These are phyloP conservation scores for Metschnikowia amazonensis DNA, from an alignment of 805 yeast genomes.

Conservation along the genomic window DNA sequence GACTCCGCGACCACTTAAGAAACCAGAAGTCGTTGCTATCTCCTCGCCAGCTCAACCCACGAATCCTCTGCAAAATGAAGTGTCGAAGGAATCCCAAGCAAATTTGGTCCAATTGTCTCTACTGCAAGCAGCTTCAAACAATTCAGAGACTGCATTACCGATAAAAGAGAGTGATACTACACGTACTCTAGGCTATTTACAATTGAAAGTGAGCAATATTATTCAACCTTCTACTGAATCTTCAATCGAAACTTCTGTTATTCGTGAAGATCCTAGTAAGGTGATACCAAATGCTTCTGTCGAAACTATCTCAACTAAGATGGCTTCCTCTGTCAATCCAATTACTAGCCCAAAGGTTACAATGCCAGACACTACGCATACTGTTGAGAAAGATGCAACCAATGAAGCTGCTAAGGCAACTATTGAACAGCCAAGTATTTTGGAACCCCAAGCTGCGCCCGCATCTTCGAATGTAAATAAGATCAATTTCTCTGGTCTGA, in stretches of 20 bases:
- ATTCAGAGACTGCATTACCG: not conserved
- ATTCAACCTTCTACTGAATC: not conserved
- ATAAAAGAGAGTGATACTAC: not conserved
- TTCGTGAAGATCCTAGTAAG: not conserved
- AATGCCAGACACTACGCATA: not conserved
- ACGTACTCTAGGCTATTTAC: not conserved
- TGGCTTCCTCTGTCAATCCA: not conserved
- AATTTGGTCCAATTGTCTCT: not conserved
- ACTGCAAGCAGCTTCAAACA: not conserved
- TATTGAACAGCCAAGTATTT: not conserved
- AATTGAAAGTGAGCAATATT: not conserved
- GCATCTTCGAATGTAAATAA: not conserved
- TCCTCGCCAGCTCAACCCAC: not conserved
- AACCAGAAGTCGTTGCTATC: not conserved
- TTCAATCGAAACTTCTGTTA: not conserved
- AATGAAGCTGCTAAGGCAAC: not conserved
- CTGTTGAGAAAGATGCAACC: not conserved
- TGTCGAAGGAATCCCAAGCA: not conserved
- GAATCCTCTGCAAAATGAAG: not conserved
- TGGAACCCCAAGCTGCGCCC: not conserved
- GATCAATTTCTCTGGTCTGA: not conserved
- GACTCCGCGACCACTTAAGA: conserved; percentile 10
- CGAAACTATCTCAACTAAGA: not conserved
- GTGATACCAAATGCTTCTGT: too few relatives aligned
- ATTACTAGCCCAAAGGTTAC: not conserved